Evolutionary conservation across 257 asterid species (phyloP), one percentile per base, ranked within the genome.

Genomic region (Lithospermum erythrorhizon): DNA sequence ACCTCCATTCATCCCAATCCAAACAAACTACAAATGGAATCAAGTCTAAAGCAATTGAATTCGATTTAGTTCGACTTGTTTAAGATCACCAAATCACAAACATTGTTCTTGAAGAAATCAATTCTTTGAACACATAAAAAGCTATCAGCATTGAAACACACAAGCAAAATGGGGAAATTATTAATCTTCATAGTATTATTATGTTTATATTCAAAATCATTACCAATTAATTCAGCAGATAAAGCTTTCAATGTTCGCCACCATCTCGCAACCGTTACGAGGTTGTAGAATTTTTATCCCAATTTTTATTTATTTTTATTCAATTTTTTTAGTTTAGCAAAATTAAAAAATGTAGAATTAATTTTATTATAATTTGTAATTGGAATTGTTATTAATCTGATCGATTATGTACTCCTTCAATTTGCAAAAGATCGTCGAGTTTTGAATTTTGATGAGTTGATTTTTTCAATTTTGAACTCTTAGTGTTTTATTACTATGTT

Each of bases 221-320:
- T 24, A 52, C 61, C 80, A 20, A 41, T 41, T 41, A 49, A 19
- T 52, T 77, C 89, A 49, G 77, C 73, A 57, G 45, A 7, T 0
- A 80, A 73, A 15, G 18, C 16, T n/a, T 90, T 87, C 64, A 94
- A 90, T 64, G 90, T 90, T 66, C 95, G 96, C 25, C 76, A 69
- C 63, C 95, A 87, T 80, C 84, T 87, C 45, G 70, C 90, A 37
- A 82, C 95, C 32, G 96, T 79, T 18, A 75, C 96, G 27, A 83
- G 96, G 98, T 87, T 6, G 30, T 27, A 60, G 30, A 21, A 9
- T 8, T 35, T 35, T 8, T 2, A 9, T 35, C 9, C 52, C 48
- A 30, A 23, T 57, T 47, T 45, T 21, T 8, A 14, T 35, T 20
- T 37, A 21, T 5, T 63, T 1, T 14, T 15, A 13, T 3, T 6